phyloP scores from a whole-genome alignment of 768 basidiomycete genomes.

The Strobilomyces confusus region DNA sequence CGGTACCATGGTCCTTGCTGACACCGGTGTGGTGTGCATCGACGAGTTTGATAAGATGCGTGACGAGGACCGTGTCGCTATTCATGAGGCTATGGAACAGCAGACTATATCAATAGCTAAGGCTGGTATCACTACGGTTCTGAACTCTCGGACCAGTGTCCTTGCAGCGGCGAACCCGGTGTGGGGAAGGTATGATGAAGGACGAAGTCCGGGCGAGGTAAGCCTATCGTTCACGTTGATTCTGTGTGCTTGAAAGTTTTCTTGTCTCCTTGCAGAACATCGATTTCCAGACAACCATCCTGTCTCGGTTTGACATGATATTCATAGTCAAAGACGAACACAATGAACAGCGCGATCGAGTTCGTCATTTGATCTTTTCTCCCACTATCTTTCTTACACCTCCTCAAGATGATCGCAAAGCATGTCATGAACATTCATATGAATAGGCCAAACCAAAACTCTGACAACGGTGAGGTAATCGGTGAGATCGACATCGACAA shows the following conservation, averaged over 20 bases:
- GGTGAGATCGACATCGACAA: constrained; percentile 96
- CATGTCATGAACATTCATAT: constrained; percentile 99
- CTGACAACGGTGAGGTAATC: constrained; percentile 57
- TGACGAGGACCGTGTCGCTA: constrained; percentile 97
- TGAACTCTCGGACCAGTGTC: constrained; percentile 94
- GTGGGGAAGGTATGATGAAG: constrained; percentile 96
- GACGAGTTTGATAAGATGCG: constrained; percentile 99
- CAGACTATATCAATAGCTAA: constrained; percentile 99
- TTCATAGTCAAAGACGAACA: constrained; percentile 99
- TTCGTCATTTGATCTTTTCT: constrained; percentile 32
- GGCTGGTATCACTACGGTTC: constrained; percentile 95
- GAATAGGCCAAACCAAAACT: constrained; percentile 73
- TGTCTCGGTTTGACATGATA: constrained; percentile 99
- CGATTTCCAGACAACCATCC: constrained; percentile 95
- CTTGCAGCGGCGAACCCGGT: constrained; percentile 98
- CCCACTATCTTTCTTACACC: background rate
- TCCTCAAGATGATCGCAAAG: constrained; percentile 78
- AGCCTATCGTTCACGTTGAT: constrained; percentile 3
- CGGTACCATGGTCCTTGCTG: constrained; percentile 98
- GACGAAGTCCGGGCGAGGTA: constrained; percentile 91
- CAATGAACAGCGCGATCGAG: constrained; percentile 88
- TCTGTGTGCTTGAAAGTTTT: background rate
- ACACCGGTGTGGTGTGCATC: constrained; percentile 97
- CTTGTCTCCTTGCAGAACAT: constrained; percentile 57
- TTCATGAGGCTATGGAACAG: constrained; percentile 99